Evolutionary conservation across 1,139 yeast species (phyloP).

Genomic region (Pneumocystis carinii): DNA sequence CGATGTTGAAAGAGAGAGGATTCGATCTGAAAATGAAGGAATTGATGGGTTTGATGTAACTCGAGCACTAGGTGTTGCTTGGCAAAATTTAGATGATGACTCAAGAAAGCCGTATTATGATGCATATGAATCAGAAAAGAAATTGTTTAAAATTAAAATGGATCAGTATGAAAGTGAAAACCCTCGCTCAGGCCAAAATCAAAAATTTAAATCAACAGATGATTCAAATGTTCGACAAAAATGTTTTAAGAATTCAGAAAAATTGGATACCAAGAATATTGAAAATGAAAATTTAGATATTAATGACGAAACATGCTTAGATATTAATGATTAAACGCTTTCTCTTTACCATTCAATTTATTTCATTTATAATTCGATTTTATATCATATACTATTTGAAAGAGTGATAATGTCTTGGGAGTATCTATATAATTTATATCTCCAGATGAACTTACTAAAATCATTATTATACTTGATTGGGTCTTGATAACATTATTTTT

Average conservation of each 20-base stretch:
- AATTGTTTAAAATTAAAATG: constrained; percentile 63
- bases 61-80: constrained; percentile 64
- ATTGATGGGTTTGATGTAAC: constrained; percentile 52
- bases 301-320: not conserved
- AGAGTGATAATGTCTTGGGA: too few species aligned
- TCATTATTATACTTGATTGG: not conserved
- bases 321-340: not conserved
- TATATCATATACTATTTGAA: not conserved
- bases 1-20: constrained; percentile 66
- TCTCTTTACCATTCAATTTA: not conserved
- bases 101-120: constrained; percentile 63
- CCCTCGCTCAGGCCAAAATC: not conserved
- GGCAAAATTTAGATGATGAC: constrained; percentile 63
- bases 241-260: not conserved
- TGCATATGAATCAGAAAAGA: constrained; percentile 64
- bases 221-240: not conserved
- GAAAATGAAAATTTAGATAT: not conserved
- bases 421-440: too few species aligned
- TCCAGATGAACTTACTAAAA: not conserved
- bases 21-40: constrained; percentile 36
- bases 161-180: constrained; percentile 33
- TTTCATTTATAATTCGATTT: not conserved
- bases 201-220: not conserved
- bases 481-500: not conserved
- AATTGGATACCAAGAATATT: not conserved